A percentile compares a stretch with the other conserved stretches of the same genome.
Conservation (phyloP, 768 basidiomycete genomes). For the Lactifluus rugatus region DNA sequence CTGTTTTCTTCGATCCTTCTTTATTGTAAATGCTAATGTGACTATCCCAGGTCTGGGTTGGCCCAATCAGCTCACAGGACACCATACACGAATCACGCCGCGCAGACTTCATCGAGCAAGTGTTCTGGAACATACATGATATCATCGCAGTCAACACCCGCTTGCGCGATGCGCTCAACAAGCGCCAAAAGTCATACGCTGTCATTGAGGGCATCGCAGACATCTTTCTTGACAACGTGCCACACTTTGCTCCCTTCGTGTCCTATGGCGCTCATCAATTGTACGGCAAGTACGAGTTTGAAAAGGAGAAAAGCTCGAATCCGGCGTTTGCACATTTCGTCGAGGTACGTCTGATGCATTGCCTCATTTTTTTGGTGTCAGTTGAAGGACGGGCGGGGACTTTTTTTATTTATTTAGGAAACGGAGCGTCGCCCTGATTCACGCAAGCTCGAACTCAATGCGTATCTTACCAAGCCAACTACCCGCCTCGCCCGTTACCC, state of each 20-base stretch:
- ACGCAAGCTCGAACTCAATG: slow-evolving; percentile 92
- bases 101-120: slow-evolving; percentile 81
- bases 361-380: background rate
- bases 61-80: slow-evolving; percentile 65
- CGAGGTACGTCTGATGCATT: slow-evolving; percentile 49
- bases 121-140: slow-evolving; percentile 97
- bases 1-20: slow-evolving; percentile 4
- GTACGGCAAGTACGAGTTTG: slow-evolving; percentile 98
- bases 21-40: background rate
- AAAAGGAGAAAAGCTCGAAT: slow-evolving; percentile 94
- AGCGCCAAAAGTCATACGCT: slow-evolving; percentile 90
- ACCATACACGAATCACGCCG: slow-evolving; percentile 70
- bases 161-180: slow-evolving; percentile 87
- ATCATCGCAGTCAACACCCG: slow-evolving; percentile 86
- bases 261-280: slow-evolving; percentile 93
- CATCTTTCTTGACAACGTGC: slow-evolving; percentile 77
- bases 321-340: slow-evolving; percentile 91
- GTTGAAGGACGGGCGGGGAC: background rate
- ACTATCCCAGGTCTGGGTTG: slow-evolving; percentile 70
- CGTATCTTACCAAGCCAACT: slow-evolving; percentile 96
- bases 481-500: slow-evolving; percentile 97
- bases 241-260: slow-evolving; percentile 87
- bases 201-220: slow-evolving; percentile 91
- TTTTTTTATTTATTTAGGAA: slow-evolving; percentile 51
- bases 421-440: slow-evolving; percentile 92